Percentiles rank a stretch among this genome's conserved stretches.
phyloP scores from a whole-genome alignment of 2,329 filamentous ascomycete genomes.

The Mollisiaceae sp. region DNA sequence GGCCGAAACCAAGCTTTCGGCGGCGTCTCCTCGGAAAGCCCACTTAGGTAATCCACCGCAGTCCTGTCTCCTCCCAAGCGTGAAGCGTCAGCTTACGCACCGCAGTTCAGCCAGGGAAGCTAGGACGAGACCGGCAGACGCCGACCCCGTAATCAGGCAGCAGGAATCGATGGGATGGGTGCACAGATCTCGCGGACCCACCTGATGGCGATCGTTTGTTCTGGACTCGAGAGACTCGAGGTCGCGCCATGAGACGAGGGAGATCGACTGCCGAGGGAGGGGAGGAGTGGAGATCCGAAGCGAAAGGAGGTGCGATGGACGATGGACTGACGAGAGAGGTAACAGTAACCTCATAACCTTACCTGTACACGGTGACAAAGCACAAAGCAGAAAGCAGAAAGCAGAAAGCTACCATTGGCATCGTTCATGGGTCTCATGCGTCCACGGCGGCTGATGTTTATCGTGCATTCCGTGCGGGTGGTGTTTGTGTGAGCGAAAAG shows the following conservation, averaged over 20 bases:
- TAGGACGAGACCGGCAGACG: background rate
- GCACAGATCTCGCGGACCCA: too few species aligned
- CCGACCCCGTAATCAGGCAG: constrained; percentile 10
- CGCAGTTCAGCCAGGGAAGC: constrained; percentile 1
- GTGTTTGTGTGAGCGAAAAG: constrained; percentile 1
- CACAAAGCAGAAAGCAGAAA: too few species aligned
- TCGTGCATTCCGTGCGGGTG: background rate
- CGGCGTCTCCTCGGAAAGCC: background rate
- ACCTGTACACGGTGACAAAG: constrained; percentile 4
- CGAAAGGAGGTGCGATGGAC: background rate
- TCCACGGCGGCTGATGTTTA: background rate
- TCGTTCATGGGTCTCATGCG: background rate
- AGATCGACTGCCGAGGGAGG: constrained; percentile 1
- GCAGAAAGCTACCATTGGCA: too few species aligned
- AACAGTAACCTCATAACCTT: too few species aligned
- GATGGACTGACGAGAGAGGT: too few species aligned
- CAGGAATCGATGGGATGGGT: background rate
- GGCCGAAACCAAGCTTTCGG: constrained; percentile 7
- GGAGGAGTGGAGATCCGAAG: background rate
- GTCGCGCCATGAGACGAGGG: background rate
- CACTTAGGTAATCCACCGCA: constrained; percentile 10
- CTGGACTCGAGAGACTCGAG: background rate
- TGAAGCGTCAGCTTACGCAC: background rate
- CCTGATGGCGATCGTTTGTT: background rate
- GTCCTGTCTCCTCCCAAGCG: background rate